Base-by-base conservation (phyloP, 108 stramenopile species). In the Hondaea fermentalgiana region DNA sequence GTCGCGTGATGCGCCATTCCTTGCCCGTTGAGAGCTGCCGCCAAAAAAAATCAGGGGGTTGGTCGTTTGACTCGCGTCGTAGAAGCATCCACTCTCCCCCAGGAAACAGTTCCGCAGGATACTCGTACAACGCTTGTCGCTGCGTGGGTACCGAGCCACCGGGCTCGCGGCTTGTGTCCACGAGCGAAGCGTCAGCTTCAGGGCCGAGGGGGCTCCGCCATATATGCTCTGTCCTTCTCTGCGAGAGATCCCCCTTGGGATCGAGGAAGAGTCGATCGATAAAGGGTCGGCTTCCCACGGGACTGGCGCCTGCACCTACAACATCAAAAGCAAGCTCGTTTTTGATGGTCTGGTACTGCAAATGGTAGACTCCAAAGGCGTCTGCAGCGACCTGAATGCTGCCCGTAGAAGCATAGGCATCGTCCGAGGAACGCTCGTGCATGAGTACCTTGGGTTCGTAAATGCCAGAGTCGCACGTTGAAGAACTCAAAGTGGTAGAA, bases 51-150 rank as follows among this genome's bases (percentile, higher is more conserved):
- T 93, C 91, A 19, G 89, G 90, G 29, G 93, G 91, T 43, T 91
- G 87, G 17, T 91, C 91, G 51, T 93, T 93, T 5, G 83, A 87
- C 87, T 93, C 91, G 28, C 93, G 91, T 49, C 89, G 88, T 53
- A 93, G 91, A 58, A 93, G 58, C 59, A 93, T 90, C 43, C 89
- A 92, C 57, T 93, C 90, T 59, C 92, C 91, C 57, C 92, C 93
- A 4, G 58, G 55, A 87, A 92, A 51, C 35, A 93, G 60, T 53
- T 91, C 91, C 25, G 91, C 90, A 29, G 92, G 59, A 42, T 90
- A 45, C 76, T 93, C 91, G 44, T 90, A 93, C 8, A 91, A 42
- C 83, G 92, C 92, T 43, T 90, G 89, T 25, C 93, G 89, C 21
- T 92, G 89, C n/a, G 60, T 49, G 29, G 93, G 93, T 14, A 91